These are phyloP conservation scores for Microdochium paspali DNA, from an alignment of 2,329 filamentous ascomycete genomes.

Conservation along the genomic window DNA sequence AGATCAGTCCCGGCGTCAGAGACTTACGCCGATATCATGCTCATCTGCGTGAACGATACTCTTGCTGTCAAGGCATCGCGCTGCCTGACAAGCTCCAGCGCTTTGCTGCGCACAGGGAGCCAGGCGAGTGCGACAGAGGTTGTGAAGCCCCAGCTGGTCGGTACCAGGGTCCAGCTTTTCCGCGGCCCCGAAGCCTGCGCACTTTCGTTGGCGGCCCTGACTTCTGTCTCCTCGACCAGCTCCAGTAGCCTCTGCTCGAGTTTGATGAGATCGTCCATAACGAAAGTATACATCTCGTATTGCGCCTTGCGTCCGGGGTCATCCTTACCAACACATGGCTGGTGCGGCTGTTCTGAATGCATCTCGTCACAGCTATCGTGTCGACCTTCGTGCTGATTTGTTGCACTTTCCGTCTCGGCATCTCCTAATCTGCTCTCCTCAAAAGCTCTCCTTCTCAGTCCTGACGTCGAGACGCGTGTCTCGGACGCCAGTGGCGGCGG, in stretches of 20 bases:
- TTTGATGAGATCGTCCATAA: conserved; percentile 34
- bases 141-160: conserved; percentile 24
- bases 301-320: neutral
- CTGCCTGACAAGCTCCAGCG: conserved; percentile 34
- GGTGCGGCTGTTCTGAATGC: neutral
- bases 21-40: conserved; percentile 33
- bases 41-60: conserved; percentile 38
- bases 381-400: neutral
- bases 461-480: neutral
- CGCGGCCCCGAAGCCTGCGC: conserved; percentile 1
- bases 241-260: conserved; percentile 34
- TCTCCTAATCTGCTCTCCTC: conserved; percentile 9
- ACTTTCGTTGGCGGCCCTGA: conserved; percentile 13
- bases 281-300: conserved; percentile 35
- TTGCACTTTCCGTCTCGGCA: conserved; percentile 19
- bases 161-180: conserved; percentile 25
- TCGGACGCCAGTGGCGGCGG: conserved; percentile 9
- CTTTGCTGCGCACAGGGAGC: conserved; percentile 31
- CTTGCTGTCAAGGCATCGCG: conserved; percentile 32
- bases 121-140: conserved; percentile 33
- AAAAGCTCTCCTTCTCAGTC: neutral
- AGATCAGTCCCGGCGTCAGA: too few relatives aligned
- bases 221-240: conserved; percentile 32
- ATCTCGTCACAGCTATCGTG: neutral
- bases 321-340: neutral